Evolutionary conservation across 768 basidiomycete species (phyloP).

Genomic region (Boletus reticuloceps): DNA sequence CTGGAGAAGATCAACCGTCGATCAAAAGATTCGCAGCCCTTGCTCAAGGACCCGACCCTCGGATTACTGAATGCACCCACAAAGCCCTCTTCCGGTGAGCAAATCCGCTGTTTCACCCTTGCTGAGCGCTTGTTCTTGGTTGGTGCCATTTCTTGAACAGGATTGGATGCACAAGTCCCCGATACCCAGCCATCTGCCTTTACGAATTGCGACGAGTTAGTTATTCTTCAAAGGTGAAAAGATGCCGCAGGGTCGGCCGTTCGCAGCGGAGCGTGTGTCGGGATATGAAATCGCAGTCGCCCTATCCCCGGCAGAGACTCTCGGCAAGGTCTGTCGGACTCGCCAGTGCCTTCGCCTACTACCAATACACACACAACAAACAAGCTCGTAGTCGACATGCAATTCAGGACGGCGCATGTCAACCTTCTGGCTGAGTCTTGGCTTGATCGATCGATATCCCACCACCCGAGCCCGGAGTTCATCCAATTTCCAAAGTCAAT

Average conservation of each 20-base stretch:
- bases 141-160: background rate
- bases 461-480: background rate
- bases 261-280: conserved; percentile 12
- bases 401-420: background rate
- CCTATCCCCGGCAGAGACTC: background rate
- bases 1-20: conserved; percentile 7
- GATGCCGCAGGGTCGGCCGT: background rate
- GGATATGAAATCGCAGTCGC: conserved; percentile 12
- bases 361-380: background rate
- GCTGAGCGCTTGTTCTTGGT: background rate
- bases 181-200: background rate
- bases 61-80: background rate
- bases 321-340: background rate
- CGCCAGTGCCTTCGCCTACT: too few species aligned
- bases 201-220: background rate
- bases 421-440: background rate
- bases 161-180: background rate
- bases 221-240: background rate
- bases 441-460: background rate
- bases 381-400: too few species aligned
- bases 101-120: background rate
- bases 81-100: background rate
- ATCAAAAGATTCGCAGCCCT: conserved; percentile 10
- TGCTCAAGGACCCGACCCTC: background rate
- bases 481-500: background rate